These are phyloP conservation scores for Neofusicoccum sp. DNA, from an alignment of 2,329 filamentous ascomycete species.

Conservation along the genomic window DNA sequence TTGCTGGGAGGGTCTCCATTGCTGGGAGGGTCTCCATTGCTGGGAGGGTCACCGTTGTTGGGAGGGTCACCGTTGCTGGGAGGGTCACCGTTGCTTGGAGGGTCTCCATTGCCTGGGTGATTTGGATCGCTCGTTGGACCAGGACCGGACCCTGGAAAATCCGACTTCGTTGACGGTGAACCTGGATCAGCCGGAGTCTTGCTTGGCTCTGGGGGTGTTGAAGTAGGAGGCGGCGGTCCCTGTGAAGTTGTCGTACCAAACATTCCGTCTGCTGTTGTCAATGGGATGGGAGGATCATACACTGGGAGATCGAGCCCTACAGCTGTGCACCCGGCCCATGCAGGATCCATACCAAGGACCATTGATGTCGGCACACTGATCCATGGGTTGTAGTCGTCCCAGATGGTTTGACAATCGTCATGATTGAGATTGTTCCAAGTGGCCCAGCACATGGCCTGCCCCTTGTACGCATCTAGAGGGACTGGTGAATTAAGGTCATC, in stretches of 20 bases:
- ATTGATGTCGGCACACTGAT: neutral
- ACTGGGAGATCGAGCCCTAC: neutral
- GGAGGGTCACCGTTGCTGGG: neutral
- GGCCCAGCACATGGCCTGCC: neutral
- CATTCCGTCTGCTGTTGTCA: neutral
- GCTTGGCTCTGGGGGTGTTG: neutral
- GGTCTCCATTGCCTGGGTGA: neutral
- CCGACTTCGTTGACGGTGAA: neutral
- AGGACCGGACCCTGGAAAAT: neutral
- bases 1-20: neutral
- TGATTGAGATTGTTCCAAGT: neutral
- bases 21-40: neutral
- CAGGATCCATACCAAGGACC: neutral
- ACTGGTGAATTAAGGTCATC: neutral
- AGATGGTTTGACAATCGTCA: neutral
- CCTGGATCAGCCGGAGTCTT: neutral
- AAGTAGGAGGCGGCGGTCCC: neutral
- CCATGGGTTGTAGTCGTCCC: constrained; percentile 2
- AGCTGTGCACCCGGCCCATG: neutral
- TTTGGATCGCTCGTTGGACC: neutral
- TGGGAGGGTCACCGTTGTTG: neutral
- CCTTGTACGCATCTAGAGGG: neutral
- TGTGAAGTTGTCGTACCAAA: neutral
- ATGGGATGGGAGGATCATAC: neutral
- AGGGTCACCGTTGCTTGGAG: neutral